phyloP scores from a whole-genome alignment of 805 yeast species.

The Teunomyces tritomae region DNA sequence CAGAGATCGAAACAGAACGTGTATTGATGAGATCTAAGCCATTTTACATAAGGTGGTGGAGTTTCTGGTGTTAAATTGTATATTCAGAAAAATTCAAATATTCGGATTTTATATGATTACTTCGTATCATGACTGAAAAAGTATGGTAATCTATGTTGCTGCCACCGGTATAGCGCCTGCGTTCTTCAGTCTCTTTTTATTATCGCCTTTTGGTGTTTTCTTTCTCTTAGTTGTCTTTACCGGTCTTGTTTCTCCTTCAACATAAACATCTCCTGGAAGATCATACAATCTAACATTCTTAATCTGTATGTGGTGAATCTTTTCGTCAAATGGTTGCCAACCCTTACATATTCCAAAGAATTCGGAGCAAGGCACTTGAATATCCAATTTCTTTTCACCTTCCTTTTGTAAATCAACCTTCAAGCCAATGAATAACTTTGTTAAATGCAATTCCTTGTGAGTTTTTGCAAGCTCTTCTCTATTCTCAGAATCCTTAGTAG shows the following conservation, averaged over 20 bases:
- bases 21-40: slow-evolving; percentile 12
- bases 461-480: slow-evolving; percentile 24
- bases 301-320: slow-evolving; percentile 58
- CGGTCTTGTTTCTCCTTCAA: slow-evolving; percentile 76
- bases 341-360: slow-evolving; percentile 77
- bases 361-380: slow-evolving; percentile 87
- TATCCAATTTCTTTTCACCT: slow-evolving; percentile 66
- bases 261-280: slow-evolving; percentile 78
- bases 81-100: neutral
- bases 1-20: slow-evolving; percentile 21
- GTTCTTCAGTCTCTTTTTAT: slow-evolving; percentile 23
- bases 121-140: neutral
- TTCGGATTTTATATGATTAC: neutral
- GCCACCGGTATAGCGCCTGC: slow-evolving; percentile 8
- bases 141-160: neutral
- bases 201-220: slow-evolving; percentile 12
- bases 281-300: slow-evolving; percentile 76
- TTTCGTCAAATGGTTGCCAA: slow-evolving; percentile 66
- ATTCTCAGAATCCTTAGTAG: slow-evolving; percentile 13
- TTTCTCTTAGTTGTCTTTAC: slow-evolving; percentile 49
- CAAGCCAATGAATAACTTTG: slow-evolving; percentile 80
- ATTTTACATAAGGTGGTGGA: slow-evolving; percentile 14
- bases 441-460: slow-evolving; percentile 48
- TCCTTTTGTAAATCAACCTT: slow-evolving; percentile 49
- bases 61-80: slow-evolving; percentile 8